These are phyloP conservation scores for Trichoderma gracile DNA, from an alignment of 2,329 filamentous ascomycete genomes.

Conservation along the genomic window DNA sequence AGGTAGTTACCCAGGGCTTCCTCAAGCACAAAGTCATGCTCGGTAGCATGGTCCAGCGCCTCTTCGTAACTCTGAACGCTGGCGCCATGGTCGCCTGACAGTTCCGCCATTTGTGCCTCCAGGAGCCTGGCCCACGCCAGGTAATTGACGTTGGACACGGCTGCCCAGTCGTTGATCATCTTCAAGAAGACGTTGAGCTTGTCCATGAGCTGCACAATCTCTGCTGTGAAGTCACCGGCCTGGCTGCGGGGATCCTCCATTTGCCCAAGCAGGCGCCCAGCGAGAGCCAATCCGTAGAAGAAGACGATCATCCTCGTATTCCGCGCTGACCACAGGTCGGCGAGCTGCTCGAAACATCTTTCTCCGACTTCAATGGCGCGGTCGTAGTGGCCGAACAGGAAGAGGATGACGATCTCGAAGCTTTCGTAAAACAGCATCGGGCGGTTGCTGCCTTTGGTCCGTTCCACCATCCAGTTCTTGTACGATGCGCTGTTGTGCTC, in stretches of 20 bases:
- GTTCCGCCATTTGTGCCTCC: slow-evolving; percentile 67
- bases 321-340: slow-evolving; percentile 59
- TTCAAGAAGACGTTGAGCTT: slow-evolving; percentile 58
- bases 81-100: slow-evolving; percentile 55
- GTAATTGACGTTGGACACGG: slow-evolving; percentile 70
- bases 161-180: slow-evolving; percentile 64
- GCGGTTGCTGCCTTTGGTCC: slow-evolving; percentile 60
- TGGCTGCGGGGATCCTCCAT: slow-evolving; percentile 50
- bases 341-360: slow-evolving; percentile 48
- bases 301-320: slow-evolving; percentile 59
- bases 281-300: slow-evolving; percentile 60
- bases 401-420: slow-evolving; percentile 63
- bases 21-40: slow-evolving; percentile 67
- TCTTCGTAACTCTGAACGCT: slow-evolving; percentile 68
- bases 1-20: slow-evolving; percentile 73
- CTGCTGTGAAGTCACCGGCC: slow-evolving; percentile 46
- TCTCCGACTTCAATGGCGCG: slow-evolving; percentile 59
- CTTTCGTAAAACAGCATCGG: slow-evolving; percentile 69
- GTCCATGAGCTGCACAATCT: slow-evolving; percentile 51
- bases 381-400: slow-evolving; percentile 63
- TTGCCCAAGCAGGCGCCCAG: slow-evolving; percentile 52
- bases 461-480: slow-evolving; percentile 58
- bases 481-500: slow-evolving; percentile 61
- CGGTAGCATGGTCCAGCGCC: slow-evolving; percentile 69
- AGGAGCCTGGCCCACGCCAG: slow-evolving; percentile 67